Conservation (phyloP, 139 green algal genomes). For the Penium margaritaceum region DNA sequence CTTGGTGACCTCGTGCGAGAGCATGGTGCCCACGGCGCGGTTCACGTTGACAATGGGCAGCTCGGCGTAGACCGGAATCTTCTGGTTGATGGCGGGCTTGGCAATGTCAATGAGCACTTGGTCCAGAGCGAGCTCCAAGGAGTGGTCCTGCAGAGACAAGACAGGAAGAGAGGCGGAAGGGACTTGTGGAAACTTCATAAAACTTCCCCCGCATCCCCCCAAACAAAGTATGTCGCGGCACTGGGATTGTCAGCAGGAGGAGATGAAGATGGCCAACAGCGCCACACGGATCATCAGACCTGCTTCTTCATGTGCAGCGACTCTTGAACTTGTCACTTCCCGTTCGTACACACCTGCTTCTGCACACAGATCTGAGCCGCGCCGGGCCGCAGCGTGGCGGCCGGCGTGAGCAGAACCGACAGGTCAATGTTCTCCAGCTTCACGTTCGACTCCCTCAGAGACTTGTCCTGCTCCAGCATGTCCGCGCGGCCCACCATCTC, state of each 20-base stretch:
- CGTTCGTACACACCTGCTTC: no score
- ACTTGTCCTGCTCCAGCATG: constrained; percentile 65
- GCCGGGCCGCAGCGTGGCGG: constrained; percentile 68
- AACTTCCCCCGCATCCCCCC: no score
- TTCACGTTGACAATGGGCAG: constrained; percentile 67
- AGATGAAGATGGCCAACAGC: no score
- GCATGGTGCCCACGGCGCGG: constrained; percentile 78
- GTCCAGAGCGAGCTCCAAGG: constrained; percentile 73
- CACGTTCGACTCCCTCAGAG: constrained; percentile 57
- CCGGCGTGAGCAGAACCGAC: constrained; percentile 68
- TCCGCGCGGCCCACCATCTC: constrained; percentile 88
- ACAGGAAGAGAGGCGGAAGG: no score
- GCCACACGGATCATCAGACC: no score
- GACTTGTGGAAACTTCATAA: no score
- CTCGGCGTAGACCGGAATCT: constrained; percentile 65
- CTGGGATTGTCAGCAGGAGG: no score
- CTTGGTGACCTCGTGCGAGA: constrained; percentile 61
- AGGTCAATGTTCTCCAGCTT: constrained; percentile 80
- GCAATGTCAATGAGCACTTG: constrained; percentile 67
- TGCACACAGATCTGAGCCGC: constrained; percentile 60
- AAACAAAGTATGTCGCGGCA: no score
- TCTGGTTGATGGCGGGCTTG: constrained; percentile 57
- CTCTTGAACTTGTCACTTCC: no score
- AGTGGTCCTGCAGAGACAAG: no score
- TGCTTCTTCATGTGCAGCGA: no score